These are phyloP conservation scores for Raphanus raphanistrum DNA, from an alignment of 345 rosid genomes.

Conservation along the genomic window DNA sequence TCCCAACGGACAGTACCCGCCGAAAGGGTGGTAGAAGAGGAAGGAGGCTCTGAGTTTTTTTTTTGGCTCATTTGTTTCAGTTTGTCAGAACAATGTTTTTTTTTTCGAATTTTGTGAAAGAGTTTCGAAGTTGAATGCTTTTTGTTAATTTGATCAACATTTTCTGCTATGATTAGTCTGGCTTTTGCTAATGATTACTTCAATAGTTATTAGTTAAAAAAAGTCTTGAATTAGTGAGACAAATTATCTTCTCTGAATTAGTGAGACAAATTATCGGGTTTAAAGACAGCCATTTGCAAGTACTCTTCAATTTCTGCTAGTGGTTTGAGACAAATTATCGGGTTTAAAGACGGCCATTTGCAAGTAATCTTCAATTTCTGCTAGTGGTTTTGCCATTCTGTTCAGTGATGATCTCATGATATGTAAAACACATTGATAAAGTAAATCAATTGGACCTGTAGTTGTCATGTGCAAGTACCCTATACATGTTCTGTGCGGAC, in stretches of 20 bases:
- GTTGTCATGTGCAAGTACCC: neutral
- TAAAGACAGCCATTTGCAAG: neutral
- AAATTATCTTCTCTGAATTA: neutral
- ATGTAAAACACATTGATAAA: neutral
- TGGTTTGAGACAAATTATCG: neutral
- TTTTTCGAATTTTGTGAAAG: slow-evolving; percentile 18
- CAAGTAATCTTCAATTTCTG: too few relatives aligned
- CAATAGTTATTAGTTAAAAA: neutral
- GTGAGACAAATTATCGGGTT: neutral
- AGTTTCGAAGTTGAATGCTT: slow-evolving; percentile 13
- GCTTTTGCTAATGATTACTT: neutral
- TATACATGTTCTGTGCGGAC: neutral
- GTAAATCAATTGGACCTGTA: neutral
- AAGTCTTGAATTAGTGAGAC: neutral
- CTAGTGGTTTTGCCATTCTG: neutral
- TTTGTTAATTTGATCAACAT: slow-evolving; percentile 11
- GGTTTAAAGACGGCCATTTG: neutral
- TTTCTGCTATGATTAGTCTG: neutral
- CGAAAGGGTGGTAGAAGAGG: slow-evolving; percentile 94
- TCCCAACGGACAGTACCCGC: slow-evolving; percentile 91
- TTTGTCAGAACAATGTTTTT: neutral
- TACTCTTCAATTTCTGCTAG: neutral
- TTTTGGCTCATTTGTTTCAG: slow-evolving; percentile 21
- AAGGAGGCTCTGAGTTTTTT: slow-evolving; percentile 61
- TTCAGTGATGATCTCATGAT: neutral